These are phyloP conservation scores for Diatrype stigma DNA, from an alignment of 2,329 filamentous ascomycete species.

Conservation along the genomic window DNA sequence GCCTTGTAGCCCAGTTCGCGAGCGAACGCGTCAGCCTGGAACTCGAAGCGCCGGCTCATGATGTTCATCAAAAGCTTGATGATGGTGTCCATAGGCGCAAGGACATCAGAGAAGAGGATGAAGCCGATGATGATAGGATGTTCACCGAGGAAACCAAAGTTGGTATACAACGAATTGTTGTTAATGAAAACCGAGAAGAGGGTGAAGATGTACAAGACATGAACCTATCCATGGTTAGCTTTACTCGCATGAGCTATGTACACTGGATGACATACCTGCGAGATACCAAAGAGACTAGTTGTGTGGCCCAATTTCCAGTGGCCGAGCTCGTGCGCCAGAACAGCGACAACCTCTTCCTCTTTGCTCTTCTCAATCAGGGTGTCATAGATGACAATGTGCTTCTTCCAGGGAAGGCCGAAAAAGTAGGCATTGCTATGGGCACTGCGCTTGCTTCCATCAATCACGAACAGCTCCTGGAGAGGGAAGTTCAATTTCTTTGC, in stretches of 20 bases:
- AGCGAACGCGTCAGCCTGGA: conserved; percentile 91
- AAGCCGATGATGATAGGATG: conserved; percentile 95
- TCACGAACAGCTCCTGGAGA: conserved; percentile 88
- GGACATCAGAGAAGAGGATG: conserved; percentile 94
- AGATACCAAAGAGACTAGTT: conserved; percentile 82
- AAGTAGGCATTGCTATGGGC: conserved; percentile 93
- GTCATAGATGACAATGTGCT: conserved; percentile 99
- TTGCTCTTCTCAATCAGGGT: conserved; percentile 95
- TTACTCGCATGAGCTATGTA: neutral
- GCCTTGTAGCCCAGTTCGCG: conserved; percentile 75
- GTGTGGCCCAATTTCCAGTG: conserved; percentile 98
- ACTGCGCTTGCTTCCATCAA: conserved; percentile 84
- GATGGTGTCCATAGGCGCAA: conserved; percentile 89
- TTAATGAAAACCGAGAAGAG: conserved; percentile 97
- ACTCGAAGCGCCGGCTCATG: conserved; percentile 90
- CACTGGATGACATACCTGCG: conserved; percentile 55
- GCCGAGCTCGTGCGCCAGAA: conserved; percentile 91
- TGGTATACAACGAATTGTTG: conserved; percentile 84
- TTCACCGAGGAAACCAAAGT: conserved; percentile 82
- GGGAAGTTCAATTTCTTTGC: conserved; percentile 85
- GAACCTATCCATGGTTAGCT: conserved; percentile 54
- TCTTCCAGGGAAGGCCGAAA: conserved; percentile 97
- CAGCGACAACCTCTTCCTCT: conserved; percentile 87
- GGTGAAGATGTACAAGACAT: conserved; percentile 94
- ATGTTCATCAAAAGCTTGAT: conserved; percentile 96